These are phyloP conservation scores for Dictyostelium capitatum DNA, from an alignment of 78 protist genomes.

Conservation along the genomic window DNA sequence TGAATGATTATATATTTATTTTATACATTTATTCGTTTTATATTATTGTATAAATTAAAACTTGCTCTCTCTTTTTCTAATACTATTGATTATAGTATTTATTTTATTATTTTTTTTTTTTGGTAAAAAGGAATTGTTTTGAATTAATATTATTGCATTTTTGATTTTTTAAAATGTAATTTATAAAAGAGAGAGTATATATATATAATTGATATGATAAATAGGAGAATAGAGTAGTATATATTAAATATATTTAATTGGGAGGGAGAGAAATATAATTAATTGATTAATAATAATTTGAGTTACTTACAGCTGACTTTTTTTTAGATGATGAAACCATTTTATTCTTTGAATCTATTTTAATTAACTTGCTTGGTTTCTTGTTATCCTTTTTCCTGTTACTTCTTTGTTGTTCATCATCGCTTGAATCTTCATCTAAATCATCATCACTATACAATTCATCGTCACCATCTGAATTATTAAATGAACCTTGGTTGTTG, in stretches of 20 bases:
- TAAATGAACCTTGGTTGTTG: not conserved
- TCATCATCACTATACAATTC: not conserved
- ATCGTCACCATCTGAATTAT: not conserved
- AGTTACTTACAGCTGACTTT: not conserved
- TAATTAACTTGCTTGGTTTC: slow-evolving; percentile 8
- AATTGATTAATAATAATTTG: not conserved
- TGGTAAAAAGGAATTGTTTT: too few relatives aligned
- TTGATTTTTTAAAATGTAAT: too few relatives aligned
- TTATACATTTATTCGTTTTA: too few relatives aligned
- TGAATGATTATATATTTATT: too few relatives aligned
- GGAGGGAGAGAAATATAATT: not conserved
- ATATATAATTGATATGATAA: too few relatives aligned
- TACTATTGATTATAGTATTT: not conserved
- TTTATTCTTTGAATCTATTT: not conserved
- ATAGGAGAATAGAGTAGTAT: too few relatives aligned
- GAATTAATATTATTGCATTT: too few relatives aligned
- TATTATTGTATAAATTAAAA: not conserved
- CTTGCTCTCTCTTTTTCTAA: not conserved
- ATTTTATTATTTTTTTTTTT: too few relatives aligned
- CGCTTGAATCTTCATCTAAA: not conserved
- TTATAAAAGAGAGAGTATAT: too few relatives aligned
- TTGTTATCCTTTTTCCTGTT: not conserved
- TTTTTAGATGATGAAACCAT: not conserved
- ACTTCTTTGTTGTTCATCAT: not conserved
- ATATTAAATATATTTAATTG: too few relatives aligned